Conservation (phyloP, 2,329 filamentous ascomycete genomes). For the Fusarium guadeloupense region DNA sequence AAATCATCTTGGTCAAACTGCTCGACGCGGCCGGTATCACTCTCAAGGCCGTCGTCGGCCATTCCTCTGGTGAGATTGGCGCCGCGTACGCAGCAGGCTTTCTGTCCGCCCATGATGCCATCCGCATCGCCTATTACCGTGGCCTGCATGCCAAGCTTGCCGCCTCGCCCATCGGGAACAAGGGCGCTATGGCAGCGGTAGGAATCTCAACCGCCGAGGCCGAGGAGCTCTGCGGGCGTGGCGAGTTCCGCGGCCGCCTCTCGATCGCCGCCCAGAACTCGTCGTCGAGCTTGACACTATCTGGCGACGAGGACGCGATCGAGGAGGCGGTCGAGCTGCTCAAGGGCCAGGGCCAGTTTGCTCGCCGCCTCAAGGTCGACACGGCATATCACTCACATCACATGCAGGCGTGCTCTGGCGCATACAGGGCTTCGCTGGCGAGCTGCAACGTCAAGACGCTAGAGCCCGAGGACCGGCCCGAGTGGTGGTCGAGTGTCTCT, state of each 20-base stretch:
- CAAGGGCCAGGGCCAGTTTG: neutral
- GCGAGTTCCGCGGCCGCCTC: neutral
- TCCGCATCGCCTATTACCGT: slow-evolving; percentile 45
- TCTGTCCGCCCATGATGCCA: slow-evolving; percentile 43
- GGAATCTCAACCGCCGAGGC: neutral
- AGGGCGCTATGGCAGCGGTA: neutral
- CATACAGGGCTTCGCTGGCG: neutral
- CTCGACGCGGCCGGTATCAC: slow-evolving; percentile 34
- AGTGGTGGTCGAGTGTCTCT: neutral
- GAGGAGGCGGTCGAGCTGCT: neutral
- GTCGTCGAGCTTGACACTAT: neutral
- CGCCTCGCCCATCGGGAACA: neutral
- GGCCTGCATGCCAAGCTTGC: neutral
- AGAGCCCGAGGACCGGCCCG: neutral
- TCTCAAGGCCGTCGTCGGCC: slow-evolving; percentile 52
- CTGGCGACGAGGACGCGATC: slow-evolving; percentile 47
- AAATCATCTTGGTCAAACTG: neutral
- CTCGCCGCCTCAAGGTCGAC: slow-evolving; percentile 30
- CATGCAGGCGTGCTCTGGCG: neutral
- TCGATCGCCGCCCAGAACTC: neutral
- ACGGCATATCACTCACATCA: neutral
- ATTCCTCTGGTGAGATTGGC: slow-evolving; percentile 57
- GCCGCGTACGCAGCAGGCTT: slow-evolving; percentile 45
- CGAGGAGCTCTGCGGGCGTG: neutral
- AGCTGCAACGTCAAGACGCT: neutral